These are phyloP conservation scores for Bidens hawaiensis DNA, from an alignment of 140 eudicot species.

Conservation along the genomic window DNA sequence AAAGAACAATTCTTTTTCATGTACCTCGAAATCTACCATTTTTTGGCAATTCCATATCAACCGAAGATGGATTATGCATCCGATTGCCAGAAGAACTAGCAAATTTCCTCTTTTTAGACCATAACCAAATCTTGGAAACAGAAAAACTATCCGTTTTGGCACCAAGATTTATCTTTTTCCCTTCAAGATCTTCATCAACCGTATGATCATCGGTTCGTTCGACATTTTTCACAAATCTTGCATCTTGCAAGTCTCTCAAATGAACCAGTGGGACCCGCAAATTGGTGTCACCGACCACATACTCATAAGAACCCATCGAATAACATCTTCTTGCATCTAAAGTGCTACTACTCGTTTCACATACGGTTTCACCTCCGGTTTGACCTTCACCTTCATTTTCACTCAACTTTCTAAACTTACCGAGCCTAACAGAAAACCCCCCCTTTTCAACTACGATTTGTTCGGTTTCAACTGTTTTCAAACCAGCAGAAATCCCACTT, in stretches of 20 bases:
- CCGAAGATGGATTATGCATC: conserved; percentile 41
- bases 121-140: conserved; percentile 94
- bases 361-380: conserved; percentile 50
- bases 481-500: conserved; percentile 33
- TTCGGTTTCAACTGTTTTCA: conserved; percentile 54
- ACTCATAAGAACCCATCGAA: conserved; percentile 92
- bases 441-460: conserved; percentile 48
- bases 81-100: conserved; percentile 53
- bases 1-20: conserved; percentile 29
- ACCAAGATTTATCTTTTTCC: conserved; percentile 74
- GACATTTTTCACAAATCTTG: conserved; percentile 32
- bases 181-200: conserved; percentile 46
- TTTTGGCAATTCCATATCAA: conserved; percentile 57
- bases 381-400: conserved; percentile 42
- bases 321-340: conserved; percentile 91
- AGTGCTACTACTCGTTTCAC: conserved; percentile 78
- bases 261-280: conserved; percentile 59
- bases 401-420: conserved; percentile 67
- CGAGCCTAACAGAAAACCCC: conserved; percentile 75
- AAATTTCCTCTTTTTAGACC: conserved; percentile 76
- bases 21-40: conserved; percentile 48
- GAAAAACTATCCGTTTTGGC: conserved; percentile 87
- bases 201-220: conserved; percentile 12
- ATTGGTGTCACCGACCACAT: conserved; percentile 71
- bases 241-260: conserved; percentile 28